Evolutionary conservation across 345 rosid species (phyloP), one percentile per base, ranked within the genome.

Genomic region (Eucalyptus urophylla): DNA sequence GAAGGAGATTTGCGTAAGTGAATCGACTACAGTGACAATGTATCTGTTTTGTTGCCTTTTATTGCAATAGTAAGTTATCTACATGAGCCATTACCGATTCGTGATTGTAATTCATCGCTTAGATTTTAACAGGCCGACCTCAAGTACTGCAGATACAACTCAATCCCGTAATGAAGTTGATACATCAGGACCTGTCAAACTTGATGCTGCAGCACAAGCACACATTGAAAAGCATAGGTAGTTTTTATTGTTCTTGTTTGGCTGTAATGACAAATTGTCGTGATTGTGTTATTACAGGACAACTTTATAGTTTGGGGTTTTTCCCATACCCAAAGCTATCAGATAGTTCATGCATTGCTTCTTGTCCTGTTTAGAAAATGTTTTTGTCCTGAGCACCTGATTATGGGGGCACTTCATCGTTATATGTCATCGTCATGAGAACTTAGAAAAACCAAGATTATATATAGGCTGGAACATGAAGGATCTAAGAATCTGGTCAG

Each of bases 151-250:
- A 89, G 96, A 93, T 87, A 91, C 91, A 93, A 91, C 69, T 88
- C 92, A 25, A 19, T 95, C 92, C 86, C 85, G 49, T 69, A n/a
- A 56, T 40, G 94, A 91, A 86, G 92, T 87, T 51, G 94, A 92
- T 91, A 21, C 92, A 51, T 95, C 97, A 43, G 93, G 92, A 54
- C 92, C 95, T 87, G 85, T 95, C 86, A 95, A 94, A 93, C 94
- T 98, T 65, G 99, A 97, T 93, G 90, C 93, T 56, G 93, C 94
- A 81, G 94, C 96, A 13, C 94, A 94, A 76, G 94, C 91, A 5
- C 95, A 93, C 92, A 94, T 97, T 91, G 96, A 97, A 54, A 97
- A 96, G 91, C 97, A 97, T 92, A 94, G 96, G 99, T 98, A 76
- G 8, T 83, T 21, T 25, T 40, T 87, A 54, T 65, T 40, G 21